These are phyloP conservation scores for Leccinellum albellum DNA, from an alignment of 768 basidiomycete species.

Conservation along the genomic window DNA sequence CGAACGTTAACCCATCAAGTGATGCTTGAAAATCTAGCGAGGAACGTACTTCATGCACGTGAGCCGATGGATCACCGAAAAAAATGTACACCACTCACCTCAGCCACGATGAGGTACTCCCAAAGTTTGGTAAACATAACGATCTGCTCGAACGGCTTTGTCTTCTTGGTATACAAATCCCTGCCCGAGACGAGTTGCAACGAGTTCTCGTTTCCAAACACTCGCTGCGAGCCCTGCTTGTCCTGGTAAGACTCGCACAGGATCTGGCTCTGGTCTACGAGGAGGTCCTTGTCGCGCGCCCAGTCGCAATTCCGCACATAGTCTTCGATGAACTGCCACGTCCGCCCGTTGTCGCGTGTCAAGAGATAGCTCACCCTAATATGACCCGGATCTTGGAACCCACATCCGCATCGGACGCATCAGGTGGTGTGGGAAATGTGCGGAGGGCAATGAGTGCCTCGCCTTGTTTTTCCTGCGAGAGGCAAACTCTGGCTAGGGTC, in stretches of 20 bases:
- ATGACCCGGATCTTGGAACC: no score
- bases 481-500: no score
- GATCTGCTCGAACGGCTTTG: constrained; percentile 77
- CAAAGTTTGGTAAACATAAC: constrained; percentile 97
- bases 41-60: constrained; percentile 44
- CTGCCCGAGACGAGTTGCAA: constrained; percentile 76
- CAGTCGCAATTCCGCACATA: constrained; percentile 93
- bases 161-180: constrained; percentile 67
- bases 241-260: constrained; percentile 84
- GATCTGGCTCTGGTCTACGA: constrained; percentile 83
- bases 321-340: constrained; percentile 72
- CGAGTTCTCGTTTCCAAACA: constrained; percentile 54
- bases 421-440: no score
- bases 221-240: constrained; percentile 76
- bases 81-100: constrained; percentile 50
- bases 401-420: no score
- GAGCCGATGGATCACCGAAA: constrained; percentile 19
- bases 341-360: constrained; percentile 67
- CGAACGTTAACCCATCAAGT: constrained; percentile 82
- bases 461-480: no score
- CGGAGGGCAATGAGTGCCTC: no score
- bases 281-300: constrained; percentile 76
- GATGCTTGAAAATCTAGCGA: constrained; percentile 87
- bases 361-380: no score
- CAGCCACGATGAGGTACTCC: constrained; percentile 92